Evolutionary conservation across 805 yeast species (phyloP).

Genomic region (Cyberlindnera sargentensis): DNA sequence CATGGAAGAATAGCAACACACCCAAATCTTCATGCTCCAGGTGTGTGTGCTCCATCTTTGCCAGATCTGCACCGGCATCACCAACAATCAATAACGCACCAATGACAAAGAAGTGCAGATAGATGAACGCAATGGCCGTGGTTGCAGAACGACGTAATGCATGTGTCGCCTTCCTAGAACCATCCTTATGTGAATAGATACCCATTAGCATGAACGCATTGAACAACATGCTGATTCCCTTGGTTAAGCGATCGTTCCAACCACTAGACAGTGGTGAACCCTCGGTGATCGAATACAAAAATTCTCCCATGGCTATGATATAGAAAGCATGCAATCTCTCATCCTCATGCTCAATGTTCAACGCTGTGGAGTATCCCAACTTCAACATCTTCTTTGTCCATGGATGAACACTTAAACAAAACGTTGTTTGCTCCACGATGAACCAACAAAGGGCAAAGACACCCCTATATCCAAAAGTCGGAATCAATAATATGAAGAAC

Average conservation of each 20-base stretch:
- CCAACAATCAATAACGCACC: conserved; percentile 49
- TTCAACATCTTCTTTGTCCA: conserved; percentile 33
- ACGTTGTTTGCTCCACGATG: conserved; percentile 34
- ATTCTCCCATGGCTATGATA: conserved; percentile 62
- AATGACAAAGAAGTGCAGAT: conserved; percentile 43
- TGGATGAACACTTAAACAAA: conserved; percentile 40
- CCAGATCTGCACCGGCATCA: conserved; percentile 49
- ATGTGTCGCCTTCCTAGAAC: conserved; percentile 41
- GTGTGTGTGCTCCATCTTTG: conserved; percentile 24
- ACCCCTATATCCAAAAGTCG: conserved; percentile 35
- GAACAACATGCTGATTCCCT: conserved; percentile 42
- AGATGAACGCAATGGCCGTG: conserved; percentile 41
- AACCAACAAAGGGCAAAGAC: conserved; percentile 37
- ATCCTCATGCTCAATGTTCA: conserved; percentile 61
- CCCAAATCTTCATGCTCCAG: conserved; percentile 30
- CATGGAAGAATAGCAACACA: conserved; percentile 43
- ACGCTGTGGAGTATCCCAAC: conserved; percentile 46
- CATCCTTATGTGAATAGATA: conserved; percentile 50
- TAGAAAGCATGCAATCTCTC: conserved; percentile 53
- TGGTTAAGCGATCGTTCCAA: conserved; percentile 30
- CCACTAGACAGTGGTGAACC: conserved; percentile 42
- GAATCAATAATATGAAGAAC: conserved; percentile 45
- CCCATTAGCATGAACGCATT: conserved; percentile 44
- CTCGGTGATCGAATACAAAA: conserved; percentile 46
- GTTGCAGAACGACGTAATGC: conserved; percentile 42